Percentiles rank a stretch among this genome's conserved stretches.
phyloP scores from a whole-genome alignment of 306 rosid genomes.

The Rosa chinensis region DNA sequence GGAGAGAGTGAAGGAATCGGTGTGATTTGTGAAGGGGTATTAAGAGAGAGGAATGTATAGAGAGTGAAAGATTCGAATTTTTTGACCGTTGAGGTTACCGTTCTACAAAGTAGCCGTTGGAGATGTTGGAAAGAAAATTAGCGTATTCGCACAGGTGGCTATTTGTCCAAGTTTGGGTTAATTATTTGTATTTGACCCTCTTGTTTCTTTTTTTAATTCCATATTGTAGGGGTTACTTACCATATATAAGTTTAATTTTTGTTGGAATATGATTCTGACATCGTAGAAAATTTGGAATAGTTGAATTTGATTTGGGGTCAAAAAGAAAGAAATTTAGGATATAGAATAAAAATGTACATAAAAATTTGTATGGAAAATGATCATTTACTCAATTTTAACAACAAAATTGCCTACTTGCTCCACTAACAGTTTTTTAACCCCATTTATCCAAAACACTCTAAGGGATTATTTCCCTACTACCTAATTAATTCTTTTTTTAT shows the following conservation, averaged over 20 bases:
- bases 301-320: neutral
- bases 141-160: constrained; percentile 9
- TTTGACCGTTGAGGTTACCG: constrained; percentile 41
- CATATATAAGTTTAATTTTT: neutral
- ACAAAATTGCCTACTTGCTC: too few relatives aligned
- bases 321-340: neutral
- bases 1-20: constrained; percentile 22
- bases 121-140: neutral
- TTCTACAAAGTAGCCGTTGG: constrained; percentile 49
- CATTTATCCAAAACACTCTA: too few relatives aligned
- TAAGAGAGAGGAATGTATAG: constrained; percentile 10
- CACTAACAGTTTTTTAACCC: too few relatives aligned
- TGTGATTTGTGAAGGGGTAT: constrained; percentile 5
- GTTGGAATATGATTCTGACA: neutral
- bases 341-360: neutral
- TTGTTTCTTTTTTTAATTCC: neutral
- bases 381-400: too few relatives aligned
- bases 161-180: constrained; percentile 3
- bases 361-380: neutral
- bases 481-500: too few relatives aligned
- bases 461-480: too few relatives aligned
- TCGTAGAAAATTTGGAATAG: neutral
- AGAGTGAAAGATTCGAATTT: constrained; percentile 22
- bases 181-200: neutral
- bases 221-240: neutral